Evolutionary conservation across 2,329 filamentous ascomycete genomes (phyloP).

Genomic region (Fusarium equiseti): DNA sequence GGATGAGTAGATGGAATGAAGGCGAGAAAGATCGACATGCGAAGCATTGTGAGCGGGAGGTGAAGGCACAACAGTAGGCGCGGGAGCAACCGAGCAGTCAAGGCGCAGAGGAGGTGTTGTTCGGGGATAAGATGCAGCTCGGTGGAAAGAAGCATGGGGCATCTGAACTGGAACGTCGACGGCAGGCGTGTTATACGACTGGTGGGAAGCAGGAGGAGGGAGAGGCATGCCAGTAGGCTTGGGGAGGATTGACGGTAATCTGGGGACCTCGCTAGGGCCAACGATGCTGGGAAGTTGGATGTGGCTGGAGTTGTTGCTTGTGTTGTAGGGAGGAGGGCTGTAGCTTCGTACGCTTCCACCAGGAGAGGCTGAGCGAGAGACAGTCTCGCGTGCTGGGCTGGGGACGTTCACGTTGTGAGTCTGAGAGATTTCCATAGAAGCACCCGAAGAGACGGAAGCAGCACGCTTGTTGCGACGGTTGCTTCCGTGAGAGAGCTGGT

Average conservation of each 20-base stretch:
- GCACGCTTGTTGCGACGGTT: slow-evolving; percentile 84
- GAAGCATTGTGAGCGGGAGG: slow-evolving; percentile 52
- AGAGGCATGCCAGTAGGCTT: slow-evolving; percentile 70
- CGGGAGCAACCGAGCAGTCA: slow-evolving; percentile 66
- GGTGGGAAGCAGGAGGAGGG: slow-evolving; percentile 53
- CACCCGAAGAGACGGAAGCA: slow-evolving; percentile 75
- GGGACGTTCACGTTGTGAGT: slow-evolving; percentile 59
- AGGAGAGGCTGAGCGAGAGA: slow-evolving; percentile 63
- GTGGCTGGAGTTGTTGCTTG: slow-evolving; percentile 55
- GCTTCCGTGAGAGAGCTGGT: slow-evolving; percentile 85
- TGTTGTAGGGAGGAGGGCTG: slow-evolving; percentile 58
- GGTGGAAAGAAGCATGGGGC: slow-evolving; percentile 55
- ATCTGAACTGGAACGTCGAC: slow-evolving; percentile 62
- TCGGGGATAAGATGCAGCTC: slow-evolving; percentile 50
- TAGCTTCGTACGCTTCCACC: slow-evolving; percentile 60
- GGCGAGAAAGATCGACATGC: slow-evolving; percentile 72
- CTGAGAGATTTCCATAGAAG: slow-evolving; percentile 64
- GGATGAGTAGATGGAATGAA: slow-evolving; percentile 76
- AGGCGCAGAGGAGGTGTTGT: slow-evolving; percentile 66
- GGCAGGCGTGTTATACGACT: slow-evolving; percentile 57
- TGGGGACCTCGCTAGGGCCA: slow-evolving; percentile 58
- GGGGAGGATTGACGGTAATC: slow-evolving; percentile 72
- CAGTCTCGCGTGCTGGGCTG: slow-evolving; percentile 64
- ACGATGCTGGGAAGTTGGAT: slow-evolving; percentile 67
- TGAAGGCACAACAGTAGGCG: slow-evolving; percentile 53